Evolutionary conservation across 768 basidiomycete species (phyloP).

Genomic region (Leccinum disarticulatum): DNA sequence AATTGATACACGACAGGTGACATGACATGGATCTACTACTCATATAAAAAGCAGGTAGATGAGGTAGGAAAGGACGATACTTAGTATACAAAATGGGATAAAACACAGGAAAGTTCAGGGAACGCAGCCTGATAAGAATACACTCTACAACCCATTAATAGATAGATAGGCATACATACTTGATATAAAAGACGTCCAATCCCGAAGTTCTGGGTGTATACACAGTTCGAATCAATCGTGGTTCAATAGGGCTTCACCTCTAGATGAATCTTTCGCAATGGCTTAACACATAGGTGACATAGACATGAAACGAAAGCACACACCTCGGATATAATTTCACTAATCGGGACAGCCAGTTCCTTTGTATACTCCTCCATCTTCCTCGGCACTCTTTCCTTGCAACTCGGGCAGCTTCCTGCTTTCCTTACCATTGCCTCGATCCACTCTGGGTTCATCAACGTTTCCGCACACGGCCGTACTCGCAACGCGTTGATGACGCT

Average conservation of each 20-base stretch:
- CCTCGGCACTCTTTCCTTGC: slow-evolving; percentile 32
- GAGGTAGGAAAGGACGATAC: not conserved
- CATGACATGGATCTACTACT: not conserved
- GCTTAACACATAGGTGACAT: not conserved
- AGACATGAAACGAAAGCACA: slow-evolving; percentile 1
- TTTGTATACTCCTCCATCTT: slow-evolving; percentile 31
- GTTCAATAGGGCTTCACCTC: slow-evolving; percentile 32
- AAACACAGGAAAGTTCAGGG: not conserved
- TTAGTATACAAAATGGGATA: not conserved
- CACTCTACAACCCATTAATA: slow-evolving; percentile 2
- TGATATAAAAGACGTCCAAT: slow-evolving; percentile 1
- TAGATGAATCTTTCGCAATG: slow-evolving; percentile 21
- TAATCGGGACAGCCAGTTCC: slow-evolving; percentile 29
- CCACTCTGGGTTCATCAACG: slow-evolving; percentile 31
- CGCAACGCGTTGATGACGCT: slow-evolving; percentile 34
- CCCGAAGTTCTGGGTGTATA: slow-evolving; percentile 1
- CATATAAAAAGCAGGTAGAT: not conserved
- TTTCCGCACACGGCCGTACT: slow-evolving; percentile 33
- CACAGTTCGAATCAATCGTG: slow-evolving; percentile 16
- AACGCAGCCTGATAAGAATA: not conserved
- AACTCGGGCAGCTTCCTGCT: slow-evolving; percentile 31
- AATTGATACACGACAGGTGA: not conserved
- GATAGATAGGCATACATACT: slow-evolving; percentile 5
- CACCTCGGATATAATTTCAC: slow-evolving; percentile 31
- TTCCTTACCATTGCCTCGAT: slow-evolving; percentile 31